Conservation (phyloP, 805 yeast species). For the Scheffersomyces coipomensis region DNA sequence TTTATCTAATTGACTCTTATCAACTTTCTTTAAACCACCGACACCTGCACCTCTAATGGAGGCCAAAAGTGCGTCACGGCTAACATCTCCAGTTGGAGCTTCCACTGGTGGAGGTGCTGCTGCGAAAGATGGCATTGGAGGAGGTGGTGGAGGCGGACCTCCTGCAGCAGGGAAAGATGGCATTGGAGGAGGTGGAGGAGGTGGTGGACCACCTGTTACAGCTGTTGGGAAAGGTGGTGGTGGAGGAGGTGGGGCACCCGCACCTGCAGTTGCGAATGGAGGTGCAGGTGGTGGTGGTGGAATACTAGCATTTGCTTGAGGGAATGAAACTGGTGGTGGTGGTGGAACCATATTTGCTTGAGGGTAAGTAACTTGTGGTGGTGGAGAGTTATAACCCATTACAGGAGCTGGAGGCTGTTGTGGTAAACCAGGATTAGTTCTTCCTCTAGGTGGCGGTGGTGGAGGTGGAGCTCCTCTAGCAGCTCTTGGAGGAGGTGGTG, state of each 20-base stretch:
- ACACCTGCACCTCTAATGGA: constrained; percentile 83
- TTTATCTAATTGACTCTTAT: constrained; percentile 76
- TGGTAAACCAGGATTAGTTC: constrained; percentile 12
- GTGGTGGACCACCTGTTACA: constrained; percentile 14
- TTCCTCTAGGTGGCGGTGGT: constrained; percentile 20
- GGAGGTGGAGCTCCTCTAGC: constrained; percentile 20
- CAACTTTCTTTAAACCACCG: constrained; percentile 68
- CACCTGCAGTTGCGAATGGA: constrained; percentile 3
- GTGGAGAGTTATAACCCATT: constrained; percentile 12
- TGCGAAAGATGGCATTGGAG: constrained; percentile 13
- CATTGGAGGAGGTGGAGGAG: constrained; percentile 43
- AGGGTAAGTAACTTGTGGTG: constrained; percentile 12
- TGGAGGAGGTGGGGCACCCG: constrained; percentile 10
- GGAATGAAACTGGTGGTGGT: constrained; percentile 10
- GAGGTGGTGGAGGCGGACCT: constrained; percentile 28
- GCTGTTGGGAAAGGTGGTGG: constrained; percentile 10
- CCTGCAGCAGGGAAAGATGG: constrained; percentile 26
- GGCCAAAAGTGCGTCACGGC: constrained; percentile 79
- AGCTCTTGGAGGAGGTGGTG: constrained; percentile 19
- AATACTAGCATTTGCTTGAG: not conserved
- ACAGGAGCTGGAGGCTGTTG: constrained; percentile 14
- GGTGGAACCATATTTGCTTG: constrained; percentile 10
- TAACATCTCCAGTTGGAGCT: constrained; percentile 40
- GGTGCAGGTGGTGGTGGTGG: constrained; percentile 9
- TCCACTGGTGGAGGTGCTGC: constrained; percentile 11